These are phyloP conservation scores for Aspergillus biplanus DNA, from an alignment of 495 filamentous ascomycete genomes.

Conservation along the genomic window DNA sequence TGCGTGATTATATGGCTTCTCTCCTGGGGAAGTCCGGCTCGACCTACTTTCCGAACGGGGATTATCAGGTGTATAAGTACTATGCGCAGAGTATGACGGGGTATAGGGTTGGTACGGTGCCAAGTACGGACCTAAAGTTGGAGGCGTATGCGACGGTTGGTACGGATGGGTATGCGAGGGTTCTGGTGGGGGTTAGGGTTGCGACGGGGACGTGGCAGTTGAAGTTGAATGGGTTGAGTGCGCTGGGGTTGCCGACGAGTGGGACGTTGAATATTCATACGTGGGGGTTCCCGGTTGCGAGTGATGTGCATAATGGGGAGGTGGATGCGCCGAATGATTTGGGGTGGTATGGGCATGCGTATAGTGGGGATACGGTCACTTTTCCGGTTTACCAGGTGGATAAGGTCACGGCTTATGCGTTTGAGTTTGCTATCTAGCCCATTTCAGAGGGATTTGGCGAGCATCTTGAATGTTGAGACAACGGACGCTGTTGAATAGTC, in stretches of 20 bases:
- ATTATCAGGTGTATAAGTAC: conserved; percentile 51
- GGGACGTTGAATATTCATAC: conserved; percentile 1
- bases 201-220: not conserved
- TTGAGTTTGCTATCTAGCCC: not conserved
- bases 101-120: conserved; percentile 32
- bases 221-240: not conserved
- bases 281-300: not conserved
- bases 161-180: not conserved
- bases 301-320: conserved; percentile 1
- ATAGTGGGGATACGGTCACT: not conserved
- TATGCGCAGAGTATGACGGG: conserved; percentile 45
- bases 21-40: conserved; percentile 21
- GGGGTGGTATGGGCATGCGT: not conserved
- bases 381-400: conserved; percentile 1
- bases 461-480: not conserved
- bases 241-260: not conserved
- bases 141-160: conserved; percentile 39
- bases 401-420: not conserved
- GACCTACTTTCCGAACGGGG: conserved; percentile 26
- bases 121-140: conserved; percentile 33
- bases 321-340: not conserved
- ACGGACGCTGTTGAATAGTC: not conserved
- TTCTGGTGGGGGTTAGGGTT: not conserved
- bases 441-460: too few species aligned
- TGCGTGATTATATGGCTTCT: conserved; percentile 44